These are phyloP conservation scores for Amylostereum chailletii DNA, from an alignment of 1,284 basidiomycete species.

Conservation along the genomic window DNA sequence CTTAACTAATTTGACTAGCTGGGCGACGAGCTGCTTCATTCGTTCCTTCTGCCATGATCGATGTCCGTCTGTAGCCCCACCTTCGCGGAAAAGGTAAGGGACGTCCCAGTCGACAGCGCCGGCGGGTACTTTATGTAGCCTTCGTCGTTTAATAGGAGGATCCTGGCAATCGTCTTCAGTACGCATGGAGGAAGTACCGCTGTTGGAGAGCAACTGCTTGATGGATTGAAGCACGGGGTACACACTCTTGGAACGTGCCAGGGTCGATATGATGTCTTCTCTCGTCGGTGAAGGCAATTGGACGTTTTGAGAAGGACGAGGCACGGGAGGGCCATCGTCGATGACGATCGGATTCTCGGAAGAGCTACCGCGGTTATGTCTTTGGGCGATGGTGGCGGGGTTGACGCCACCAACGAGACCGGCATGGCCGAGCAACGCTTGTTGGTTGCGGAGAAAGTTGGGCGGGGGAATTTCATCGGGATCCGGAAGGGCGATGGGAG, in stretches of 20 bases:
- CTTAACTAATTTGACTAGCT: constrained; percentile 54
- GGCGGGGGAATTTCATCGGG: constrained; percentile 51
- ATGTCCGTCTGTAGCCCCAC: constrained; percentile 54
- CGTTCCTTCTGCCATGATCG: constrained; percentile 55
- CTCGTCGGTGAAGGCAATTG: constrained; percentile 36
- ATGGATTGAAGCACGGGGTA: constrained; percentile 56
- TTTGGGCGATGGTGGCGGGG: constrained; percentile 38
- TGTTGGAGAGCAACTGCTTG: constrained; percentile 35
- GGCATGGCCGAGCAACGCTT: constrained; percentile 59
- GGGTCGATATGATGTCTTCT: constrained; percentile 48
- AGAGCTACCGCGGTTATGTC: constrained; percentile 39
- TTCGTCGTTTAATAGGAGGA: constrained; percentile 44
- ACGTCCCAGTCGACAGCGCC: constrained; percentile 74
- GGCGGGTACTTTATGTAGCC: constrained; percentile 57
- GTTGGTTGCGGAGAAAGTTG: constrained; percentile 65
- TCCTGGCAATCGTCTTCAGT: constrained; percentile 5
- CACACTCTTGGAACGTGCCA: constrained; percentile 57
- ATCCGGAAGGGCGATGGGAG: constrained; percentile 50
- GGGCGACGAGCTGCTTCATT: constrained; percentile 47
- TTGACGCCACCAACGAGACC: constrained; percentile 59
- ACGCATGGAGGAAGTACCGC: neutral
- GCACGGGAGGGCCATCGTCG: constrained; percentile 32
- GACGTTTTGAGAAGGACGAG: constrained; percentile 10
- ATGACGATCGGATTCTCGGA: constrained; percentile 60
- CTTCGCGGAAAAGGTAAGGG: constrained; percentile 62